phyloP scores from a whole-genome alignment of 306 rosid species.

The Cicer arietinum region DNA sequence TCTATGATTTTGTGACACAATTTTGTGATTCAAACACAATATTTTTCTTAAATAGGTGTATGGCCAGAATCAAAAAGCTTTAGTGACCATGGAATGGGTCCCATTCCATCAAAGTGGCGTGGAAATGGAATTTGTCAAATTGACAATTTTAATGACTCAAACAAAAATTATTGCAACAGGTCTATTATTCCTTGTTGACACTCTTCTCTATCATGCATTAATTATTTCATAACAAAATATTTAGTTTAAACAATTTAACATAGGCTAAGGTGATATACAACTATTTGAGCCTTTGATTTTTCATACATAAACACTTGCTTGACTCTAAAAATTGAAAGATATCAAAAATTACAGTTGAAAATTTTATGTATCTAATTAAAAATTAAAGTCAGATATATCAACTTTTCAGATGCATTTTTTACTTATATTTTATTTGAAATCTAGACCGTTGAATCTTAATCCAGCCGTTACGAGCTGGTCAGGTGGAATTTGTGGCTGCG shows the following conservation, averaged over 20 bases:
- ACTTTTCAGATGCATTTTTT: no score
- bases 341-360: no score
- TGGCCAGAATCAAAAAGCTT: conserved; percentile 83
- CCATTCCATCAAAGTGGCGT: conserved; percentile 61
- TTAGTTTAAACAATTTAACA: no score
- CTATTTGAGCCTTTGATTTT: no score
- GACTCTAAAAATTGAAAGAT: no score
- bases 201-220: neutral
- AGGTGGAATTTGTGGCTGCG: no score
- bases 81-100: conserved; percentile 58
- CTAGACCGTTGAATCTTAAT: no score
- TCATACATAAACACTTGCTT: no score
- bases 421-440: no score
- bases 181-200: neutral
- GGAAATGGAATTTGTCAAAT: conserved; percentile 56
- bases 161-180: conserved; percentile 59
- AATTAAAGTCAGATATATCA: no score
- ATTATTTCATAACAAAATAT: neutral
- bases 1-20: neutral
- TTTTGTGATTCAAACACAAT: neutral
- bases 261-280: neutral
- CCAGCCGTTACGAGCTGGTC: no score
- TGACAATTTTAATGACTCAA: conserved; percentile 33
- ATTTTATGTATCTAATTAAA: no score
- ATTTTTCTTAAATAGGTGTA: conserved; percentile 52